Evolutionary conservation across 2,329 filamentous ascomycete genomes (phyloP).

Genomic region (Orbilia brochopaga): DNA sequence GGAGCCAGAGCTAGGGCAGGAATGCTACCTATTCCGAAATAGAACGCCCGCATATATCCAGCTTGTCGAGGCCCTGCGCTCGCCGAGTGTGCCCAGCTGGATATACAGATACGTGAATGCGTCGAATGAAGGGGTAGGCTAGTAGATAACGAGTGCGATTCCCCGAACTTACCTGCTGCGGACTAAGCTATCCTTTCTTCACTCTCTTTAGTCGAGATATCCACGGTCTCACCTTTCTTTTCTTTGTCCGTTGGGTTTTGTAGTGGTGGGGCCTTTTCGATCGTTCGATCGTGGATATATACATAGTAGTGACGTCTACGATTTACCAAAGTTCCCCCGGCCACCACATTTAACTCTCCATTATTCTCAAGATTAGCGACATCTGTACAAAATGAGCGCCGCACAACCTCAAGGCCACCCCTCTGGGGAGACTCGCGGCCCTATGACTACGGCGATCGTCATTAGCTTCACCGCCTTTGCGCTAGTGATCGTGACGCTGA

Average conservation of each 20-base stretch:
- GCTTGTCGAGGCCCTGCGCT: constrained; percentile 13
- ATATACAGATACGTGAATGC: constrained; percentile 1
- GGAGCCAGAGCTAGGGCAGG: constrained; percentile 7
- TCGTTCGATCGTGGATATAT: no score
- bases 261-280: no score
- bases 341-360: neutral
- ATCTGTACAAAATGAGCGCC: constrained; percentile 17
- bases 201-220: neutral
- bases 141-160: constrained; percentile 22
- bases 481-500: constrained; percentile 16
- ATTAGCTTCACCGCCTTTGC: constrained; percentile 38
- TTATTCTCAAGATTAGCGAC: neutral
- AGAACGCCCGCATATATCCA: constrained; percentile 32
- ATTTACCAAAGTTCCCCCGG: neutral
- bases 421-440: constrained; percentile 33
- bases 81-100: constrained; percentile 5
- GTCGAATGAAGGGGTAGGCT: constrained; percentile 8
- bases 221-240: constrained; percentile 14
- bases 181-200: constrained; percentile 21
- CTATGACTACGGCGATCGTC: constrained; percentile 43
- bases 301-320: no score
- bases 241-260: no score
- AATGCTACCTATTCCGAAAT: constrained; percentile 22
- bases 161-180: neutral
- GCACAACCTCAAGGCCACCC: constrained; percentile 12